These are phyloP conservation scores for Sabuloglossum arenarium DNA, from an alignment of 495 filamentous ascomycete species.

Conservation along the genomic window DNA sequence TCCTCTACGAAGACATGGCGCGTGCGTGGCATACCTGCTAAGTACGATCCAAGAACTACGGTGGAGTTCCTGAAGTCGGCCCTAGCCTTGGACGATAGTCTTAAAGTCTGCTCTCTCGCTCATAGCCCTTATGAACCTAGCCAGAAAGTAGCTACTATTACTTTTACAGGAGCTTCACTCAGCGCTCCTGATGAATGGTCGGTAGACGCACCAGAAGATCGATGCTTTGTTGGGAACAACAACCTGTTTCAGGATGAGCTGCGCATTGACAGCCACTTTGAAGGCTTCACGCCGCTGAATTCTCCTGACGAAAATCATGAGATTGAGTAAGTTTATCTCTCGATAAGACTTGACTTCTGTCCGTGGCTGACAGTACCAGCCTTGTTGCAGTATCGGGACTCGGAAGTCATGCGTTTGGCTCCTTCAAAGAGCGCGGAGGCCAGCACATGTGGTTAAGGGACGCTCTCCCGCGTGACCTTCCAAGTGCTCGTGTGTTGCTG, in stretches of 20 bases:
- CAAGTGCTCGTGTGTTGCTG: slow-evolving; percentile 20
- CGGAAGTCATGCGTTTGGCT: neutral
- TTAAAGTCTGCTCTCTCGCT: neutral
- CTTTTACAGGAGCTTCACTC: neutral
- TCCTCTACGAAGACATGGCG: neutral
- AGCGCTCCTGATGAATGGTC: neutral
- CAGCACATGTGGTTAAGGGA: slow-evolving; percentile 18
- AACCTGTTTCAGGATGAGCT: too few species aligned
- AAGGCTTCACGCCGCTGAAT: neutral
- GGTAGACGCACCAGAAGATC: neutral
- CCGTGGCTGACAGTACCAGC: neutral
- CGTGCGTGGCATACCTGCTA: neutral
- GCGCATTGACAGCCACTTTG: neutral
- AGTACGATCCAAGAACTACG: neutral
- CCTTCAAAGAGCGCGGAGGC: neutral
- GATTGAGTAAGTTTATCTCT: too few species aligned
- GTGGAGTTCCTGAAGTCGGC: neutral
- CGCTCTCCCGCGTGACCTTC: slow-evolving; percentile 19
- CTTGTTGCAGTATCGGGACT: neutral
- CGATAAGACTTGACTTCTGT: too few species aligned
- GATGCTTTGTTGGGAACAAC: neutral
- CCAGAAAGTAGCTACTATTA: neutral
- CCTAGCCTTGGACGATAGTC: neutral
- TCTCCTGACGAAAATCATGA: too few species aligned
- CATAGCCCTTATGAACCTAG: neutral